A percentile compares a stretch with the other conserved stretches of the same genome.
Conservation (phyloP, 148 eudicot species). For the Agrostemma githago region DNA sequence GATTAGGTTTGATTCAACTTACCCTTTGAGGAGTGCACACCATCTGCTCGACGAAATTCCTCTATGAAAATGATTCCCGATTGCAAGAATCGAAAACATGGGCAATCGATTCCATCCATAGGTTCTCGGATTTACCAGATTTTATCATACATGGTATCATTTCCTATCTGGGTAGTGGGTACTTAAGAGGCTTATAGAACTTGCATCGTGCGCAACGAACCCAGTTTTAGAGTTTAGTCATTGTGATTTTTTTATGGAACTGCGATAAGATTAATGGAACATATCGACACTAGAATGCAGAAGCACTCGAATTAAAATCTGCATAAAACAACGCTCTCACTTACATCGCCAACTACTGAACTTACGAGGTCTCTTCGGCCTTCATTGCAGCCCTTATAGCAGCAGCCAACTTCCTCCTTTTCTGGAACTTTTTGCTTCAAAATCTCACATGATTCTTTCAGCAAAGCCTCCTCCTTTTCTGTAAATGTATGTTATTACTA, state of each 20-base stretch:
- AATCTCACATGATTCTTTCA: too few relatives aligned
- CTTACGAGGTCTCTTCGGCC: too few relatives aligned
- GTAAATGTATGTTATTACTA: too few relatives aligned
- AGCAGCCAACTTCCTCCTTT: too few relatives aligned
- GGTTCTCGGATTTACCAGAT: conserved; percentile 12
- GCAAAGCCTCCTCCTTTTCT: too few relatives aligned
- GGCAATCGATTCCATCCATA: neutral
- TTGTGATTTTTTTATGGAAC: neutral
- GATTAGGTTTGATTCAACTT: too few relatives aligned
- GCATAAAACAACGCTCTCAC: neutral
- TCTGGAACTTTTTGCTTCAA: too few relatives aligned
- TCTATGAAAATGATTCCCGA: neutral
- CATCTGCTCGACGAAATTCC: conserved; percentile 11
- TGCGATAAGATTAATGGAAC: neutral
- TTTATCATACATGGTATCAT: neutral
- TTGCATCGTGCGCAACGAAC: neutral
- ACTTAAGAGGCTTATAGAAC: neutral
- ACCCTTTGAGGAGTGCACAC: too few relatives aligned
- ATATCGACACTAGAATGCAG: neutral
- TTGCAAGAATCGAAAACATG: neutral
- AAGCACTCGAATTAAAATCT: neutral
- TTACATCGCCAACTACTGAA: neutral
- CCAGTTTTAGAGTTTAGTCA: neutral
- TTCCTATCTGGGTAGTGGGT: conserved; percentile 1
- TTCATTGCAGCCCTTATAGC: too few relatives aligned